phyloP scores from a whole-genome alignment of 1,139 yeast species.

The Zygosaccharomyces sapae region DNA sequence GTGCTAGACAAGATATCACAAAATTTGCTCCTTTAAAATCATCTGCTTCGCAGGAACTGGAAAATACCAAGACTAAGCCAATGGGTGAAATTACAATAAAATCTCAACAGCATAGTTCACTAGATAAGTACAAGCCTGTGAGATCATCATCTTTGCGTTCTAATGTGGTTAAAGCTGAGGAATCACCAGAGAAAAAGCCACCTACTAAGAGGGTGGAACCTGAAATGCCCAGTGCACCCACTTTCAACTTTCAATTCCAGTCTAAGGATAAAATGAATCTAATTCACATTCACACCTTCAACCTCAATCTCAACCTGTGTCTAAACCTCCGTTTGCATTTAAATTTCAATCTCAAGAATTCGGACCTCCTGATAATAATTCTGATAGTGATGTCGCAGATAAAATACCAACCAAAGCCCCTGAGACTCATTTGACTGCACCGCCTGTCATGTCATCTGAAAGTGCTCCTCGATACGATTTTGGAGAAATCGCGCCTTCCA shows the following conservation, averaged over 20 bases:
- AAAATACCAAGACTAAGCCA: constrained; percentile 9
- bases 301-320: not conserved
- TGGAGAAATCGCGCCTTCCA: constrained; percentile 24
- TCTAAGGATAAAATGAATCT: not conserved
- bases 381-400: not conserved
- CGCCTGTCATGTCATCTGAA: not conserved
- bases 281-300: not conserved
- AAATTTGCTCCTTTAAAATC: constrained; percentile 10
- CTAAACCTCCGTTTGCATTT: not conserved
- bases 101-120: constrained; percentile 11
- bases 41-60: constrained; percentile 13
- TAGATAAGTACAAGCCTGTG: constrained; percentile 36
- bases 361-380: constrained; percentile 5
- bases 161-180: constrained; percentile 28
- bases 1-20: constrained; percentile 7
- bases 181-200: constrained; percentile 14
- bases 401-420: not conserved
- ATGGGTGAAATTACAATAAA: constrained; percentile 5
- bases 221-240: constrained; percentile 12
- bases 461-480: constrained; percentile 16
- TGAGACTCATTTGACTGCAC: not conserved
- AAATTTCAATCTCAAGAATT: not conserved
- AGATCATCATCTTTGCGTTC: constrained; percentile 38
- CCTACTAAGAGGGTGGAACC: constrained; percentile 1
- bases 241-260: constrained; percentile 16